Evolutionary conservation across 306 rosid species (phyloP), one percentile per base, ranked within the genome.

Genomic region (Gastrolobium villosum): DNA sequence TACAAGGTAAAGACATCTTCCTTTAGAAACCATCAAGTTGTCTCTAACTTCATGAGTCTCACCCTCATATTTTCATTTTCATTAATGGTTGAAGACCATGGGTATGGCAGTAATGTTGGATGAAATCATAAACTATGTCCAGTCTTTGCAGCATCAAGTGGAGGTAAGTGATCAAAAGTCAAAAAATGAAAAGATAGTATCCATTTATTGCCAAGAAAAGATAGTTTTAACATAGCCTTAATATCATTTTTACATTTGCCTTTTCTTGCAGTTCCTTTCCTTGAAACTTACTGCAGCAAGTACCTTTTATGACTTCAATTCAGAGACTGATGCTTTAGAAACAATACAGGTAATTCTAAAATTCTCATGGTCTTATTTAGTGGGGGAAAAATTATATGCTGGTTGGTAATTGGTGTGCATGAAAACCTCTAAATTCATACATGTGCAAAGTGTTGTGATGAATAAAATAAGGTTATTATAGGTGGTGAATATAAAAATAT

Each of bases 81-180:
- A 46, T 56, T 30, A 15, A 81, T 89, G 72, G 7, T 83, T 84
- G 66, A 96, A 95, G 99, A 88, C 92, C 60, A 93, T 91, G 99
- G 97, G 99, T 2, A 95, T 93, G 99, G 93, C 98, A 7, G 98
- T 93, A 10, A 95, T 95, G 99, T 87, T 95, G 86, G 99, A 93
- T 39, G 99, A 93, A 87, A 95, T 95, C 84, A 95, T 95, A 73
- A 95, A 93, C 81, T 95, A 95, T 86, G 98, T 95, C 34, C 99
- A 93, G 56, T 95, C 99, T 82, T 87, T 95, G 76, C 99, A 95
- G 86, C 89, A 91, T 85, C 99, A 95, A 79, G 97, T 95, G 28
- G 99, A 93, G 97, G 99, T 87, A 70, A 87, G 87, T 5, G 26
- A 73, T 83, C 31, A 76, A 55, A 61, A 28, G 10, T 28, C 30